Conservation (phyloP, 345 rosid genomes). For the Eucalyptus paniculata region DNA sequence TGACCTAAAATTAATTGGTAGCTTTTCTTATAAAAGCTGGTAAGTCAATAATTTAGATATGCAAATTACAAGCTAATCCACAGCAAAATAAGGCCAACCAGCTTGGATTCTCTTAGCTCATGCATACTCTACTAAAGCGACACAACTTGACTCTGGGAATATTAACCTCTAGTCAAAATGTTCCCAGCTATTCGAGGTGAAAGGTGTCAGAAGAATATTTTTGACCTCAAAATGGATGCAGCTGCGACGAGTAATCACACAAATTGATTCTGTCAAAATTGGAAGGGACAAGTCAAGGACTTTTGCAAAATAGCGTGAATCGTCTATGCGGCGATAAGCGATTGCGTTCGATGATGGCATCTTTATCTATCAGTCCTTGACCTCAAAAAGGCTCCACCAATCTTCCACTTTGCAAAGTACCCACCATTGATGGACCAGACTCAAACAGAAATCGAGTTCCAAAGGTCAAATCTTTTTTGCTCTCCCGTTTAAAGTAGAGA, state of each 20-base stretch:
- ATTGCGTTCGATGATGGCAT: not conserved
- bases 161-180: not conserved
- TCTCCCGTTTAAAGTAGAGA: not conserved
- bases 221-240: not conserved
- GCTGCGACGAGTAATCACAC: not conserved
- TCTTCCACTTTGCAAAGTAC: not conserved
- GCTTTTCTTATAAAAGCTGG: not conserved
- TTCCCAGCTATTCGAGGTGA: not conserved
- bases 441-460: not conserved
- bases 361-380: not conserved
- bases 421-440: constrained; percentile 2
- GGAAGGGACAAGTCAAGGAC: not conserved
- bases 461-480: not conserved
- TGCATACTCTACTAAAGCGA: not conserved
- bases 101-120: not conserved
- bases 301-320: not conserved
- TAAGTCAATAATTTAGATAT: not conserved
- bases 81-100: not conserved
- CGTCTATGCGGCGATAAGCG: not conserved
- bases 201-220: not conserved
- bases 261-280: not conserved
- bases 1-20: not conserved
- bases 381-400: not conserved
- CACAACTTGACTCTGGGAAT: not conserved
- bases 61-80: not conserved